These are phyloP conservation scores for Bipolaris bicolor DNA, from an alignment of 2,329 filamentous ascomycete genomes.

Conservation along the genomic window DNA sequence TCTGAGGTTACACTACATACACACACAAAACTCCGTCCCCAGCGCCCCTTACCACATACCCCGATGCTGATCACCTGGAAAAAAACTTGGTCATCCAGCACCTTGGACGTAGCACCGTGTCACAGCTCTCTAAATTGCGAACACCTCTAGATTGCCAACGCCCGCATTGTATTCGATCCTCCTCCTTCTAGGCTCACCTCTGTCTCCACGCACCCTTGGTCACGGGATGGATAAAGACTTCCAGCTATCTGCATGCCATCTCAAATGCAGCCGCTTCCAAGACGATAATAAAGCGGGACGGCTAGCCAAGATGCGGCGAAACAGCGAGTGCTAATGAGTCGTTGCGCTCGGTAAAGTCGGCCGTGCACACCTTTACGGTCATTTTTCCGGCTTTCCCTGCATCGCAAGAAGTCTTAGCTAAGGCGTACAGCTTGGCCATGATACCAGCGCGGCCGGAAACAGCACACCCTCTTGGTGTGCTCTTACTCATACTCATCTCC, in stretches of 20 bases:
- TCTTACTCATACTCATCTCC: neutral
- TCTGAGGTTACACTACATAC: neutral
- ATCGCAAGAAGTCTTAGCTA: neutral
- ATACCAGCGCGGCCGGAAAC: slow-evolving; percentile 4
- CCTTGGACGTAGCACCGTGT: too few species aligned
- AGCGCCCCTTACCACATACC: neutral
- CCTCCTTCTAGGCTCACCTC: neutral
- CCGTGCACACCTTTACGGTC: neutral
- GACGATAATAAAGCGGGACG: slow-evolving; percentile 8
- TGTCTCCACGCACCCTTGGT: neutral
- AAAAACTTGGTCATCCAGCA: too few species aligned
- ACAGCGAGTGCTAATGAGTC: neutral
- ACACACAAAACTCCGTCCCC: neutral
- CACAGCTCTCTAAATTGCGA: too few species aligned
- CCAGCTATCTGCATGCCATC: neutral
- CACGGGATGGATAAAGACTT: slow-evolving; percentile 3
- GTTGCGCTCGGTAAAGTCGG: slow-evolving; percentile 1
- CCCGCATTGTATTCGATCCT: neutral
- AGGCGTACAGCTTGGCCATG: neutral
- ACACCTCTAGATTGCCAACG: too few species aligned
- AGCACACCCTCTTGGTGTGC: neutral
- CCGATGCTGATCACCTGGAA: neutral
- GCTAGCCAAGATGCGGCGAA: neutral
- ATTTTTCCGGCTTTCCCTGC: slow-evolving; percentile 1
- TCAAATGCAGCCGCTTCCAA: neutral